Evolutionary conservation across 257 asterid species (phyloP).

Genomic region (Schizonepeta tenuifolia): DNA sequence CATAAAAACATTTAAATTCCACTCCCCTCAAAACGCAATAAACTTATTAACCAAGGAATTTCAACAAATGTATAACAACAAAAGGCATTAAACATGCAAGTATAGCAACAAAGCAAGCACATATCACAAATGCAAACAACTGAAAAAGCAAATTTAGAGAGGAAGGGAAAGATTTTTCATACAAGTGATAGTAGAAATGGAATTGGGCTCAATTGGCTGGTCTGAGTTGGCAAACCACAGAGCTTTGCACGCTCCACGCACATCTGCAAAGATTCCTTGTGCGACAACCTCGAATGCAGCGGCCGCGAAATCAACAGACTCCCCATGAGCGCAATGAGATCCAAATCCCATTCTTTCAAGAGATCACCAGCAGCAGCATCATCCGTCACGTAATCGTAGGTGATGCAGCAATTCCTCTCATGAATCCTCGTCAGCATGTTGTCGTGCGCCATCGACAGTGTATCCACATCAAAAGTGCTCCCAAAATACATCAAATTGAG

Average conservation of each 20-base stretch:
- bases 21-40: neutral
- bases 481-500: conserved; percentile 70
- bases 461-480: conserved; percentile 68
- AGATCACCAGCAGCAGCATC: conserved; percentile 64
- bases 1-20: neutral
- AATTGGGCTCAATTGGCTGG: conserved; percentile 56
- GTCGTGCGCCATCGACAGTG: conserved; percentile 48
- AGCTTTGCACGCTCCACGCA: conserved; percentile 79
- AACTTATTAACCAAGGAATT: conserved; percentile 8
- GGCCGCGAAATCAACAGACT: conserved; percentile 68
- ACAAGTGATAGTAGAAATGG: conserved; percentile 62
- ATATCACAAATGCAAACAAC: neutral
- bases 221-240: conserved; percentile 69
- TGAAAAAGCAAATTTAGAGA: neutral
- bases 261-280: conserved; percentile 60
- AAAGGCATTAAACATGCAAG: conserved; percentile 1
- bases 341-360: conserved; percentile 76
- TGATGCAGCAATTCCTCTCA: conserved; percentile 84
- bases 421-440: conserved; percentile 68
- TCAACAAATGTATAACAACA: neutral
- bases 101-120: neutral
- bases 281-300: conserved; percentile 62
- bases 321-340: conserved; percentile 69
- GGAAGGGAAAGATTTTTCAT: conserved; percentile 30
- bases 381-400: conserved; percentile 86